Percentiles rank a stretch among this genome's conserved stretches.
phyloP scores from a whole-genome alignment of 768 basidiomycete genomes.

The Phlebiopsis gigantea region DNA sequence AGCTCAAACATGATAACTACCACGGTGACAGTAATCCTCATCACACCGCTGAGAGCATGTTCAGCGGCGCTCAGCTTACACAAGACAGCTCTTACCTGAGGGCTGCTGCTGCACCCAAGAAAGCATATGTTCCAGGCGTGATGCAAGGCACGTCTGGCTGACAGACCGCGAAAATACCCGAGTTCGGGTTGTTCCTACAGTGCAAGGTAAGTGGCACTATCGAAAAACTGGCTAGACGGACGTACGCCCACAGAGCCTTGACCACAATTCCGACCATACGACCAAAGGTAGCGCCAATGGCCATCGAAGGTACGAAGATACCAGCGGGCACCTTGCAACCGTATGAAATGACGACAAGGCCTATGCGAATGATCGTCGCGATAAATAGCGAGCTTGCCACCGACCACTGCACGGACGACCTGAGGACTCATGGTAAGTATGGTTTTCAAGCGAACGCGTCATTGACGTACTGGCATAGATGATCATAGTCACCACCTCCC shows the following conservation, averaged over 20 bases:
- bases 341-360: conserved; percentile 87
- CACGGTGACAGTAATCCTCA: conserved; percentile 95
- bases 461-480: conserved; percentile 88
- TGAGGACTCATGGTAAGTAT: conserved; percentile 28
- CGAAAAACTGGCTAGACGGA: background rate
- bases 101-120: conserved; percentile 94
- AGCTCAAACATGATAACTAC: conserved; percentile 99
- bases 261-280: conserved; percentile 96
- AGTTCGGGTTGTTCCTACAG: conserved; percentile 68
- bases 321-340: conserved; percentile 96
- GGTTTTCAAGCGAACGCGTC: background rate
- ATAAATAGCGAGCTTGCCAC: conserved; percentile 91
- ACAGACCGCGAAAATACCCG: conserved; percentile 87
- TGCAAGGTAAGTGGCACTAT: background rate
- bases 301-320: conserved; percentile 99
- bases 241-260: conserved; percentile 83
- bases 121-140: conserved; percentile 97
- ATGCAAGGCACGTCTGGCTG: conserved; percentile 93
- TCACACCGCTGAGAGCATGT: conserved; percentile 66
- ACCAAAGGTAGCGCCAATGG: conserved; percentile 94
- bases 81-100: conserved; percentile 57
- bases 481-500: conserved; percentile 84
- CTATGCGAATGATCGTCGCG: conserved; percentile 84
- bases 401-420: conserved; percentile 87
- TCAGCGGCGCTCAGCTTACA: background rate